Base-by-base conservation (phyloP, 192 early-diverging fungal species). In the Geranomyces michiganensis region DNA sequence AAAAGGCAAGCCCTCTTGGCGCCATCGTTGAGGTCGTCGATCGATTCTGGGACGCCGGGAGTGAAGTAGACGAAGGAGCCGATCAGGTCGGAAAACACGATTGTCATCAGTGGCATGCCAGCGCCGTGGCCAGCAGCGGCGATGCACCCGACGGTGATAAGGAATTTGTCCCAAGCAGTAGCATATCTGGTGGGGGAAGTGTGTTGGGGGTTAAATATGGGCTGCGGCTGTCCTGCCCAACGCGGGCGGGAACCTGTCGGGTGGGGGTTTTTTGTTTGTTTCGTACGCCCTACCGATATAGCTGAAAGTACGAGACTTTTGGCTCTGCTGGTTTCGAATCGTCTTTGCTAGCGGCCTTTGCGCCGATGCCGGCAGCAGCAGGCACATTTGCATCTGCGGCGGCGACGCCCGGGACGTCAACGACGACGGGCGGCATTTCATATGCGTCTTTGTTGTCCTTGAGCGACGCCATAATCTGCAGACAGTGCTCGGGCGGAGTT, bases 41-140 rank as follows among this genome's bases (percentile, higher is more conserved):
- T 29, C 19, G 30, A 17, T 29, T 4, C 58, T 26, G 6, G 58
- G 27, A 17, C 17, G 26, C 21, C 19, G 4, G 51, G 15, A 53
- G n/a, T n/a, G n/a, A 53, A 53, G 21, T 26, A 9, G 27, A 60
- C 19, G 26, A 31, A 60, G 27, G 58, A 26, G 7, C 58, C 58
- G 22, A 32, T 60, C 22, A 60, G 7, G 58, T 60, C 26, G 6
- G 58, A 53, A 15, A 53, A 53, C 7, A 53, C 51, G 24, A 53
- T 53, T 4, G 31, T 32, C 58, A 60, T 60, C 17, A 60, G 5
- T 27, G 58, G 58, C 58, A 60, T 60, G 2, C 58, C 58, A 7
- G 31, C 17, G 22, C 58, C 58, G 58, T 60, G 58, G 22, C 27
- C 58, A 17, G 27, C 27, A 60, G 58, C 58, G 31, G 27, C 58